Conservation (phyloP, 345 rosid species). For the Salix suchowensis region DNA sequence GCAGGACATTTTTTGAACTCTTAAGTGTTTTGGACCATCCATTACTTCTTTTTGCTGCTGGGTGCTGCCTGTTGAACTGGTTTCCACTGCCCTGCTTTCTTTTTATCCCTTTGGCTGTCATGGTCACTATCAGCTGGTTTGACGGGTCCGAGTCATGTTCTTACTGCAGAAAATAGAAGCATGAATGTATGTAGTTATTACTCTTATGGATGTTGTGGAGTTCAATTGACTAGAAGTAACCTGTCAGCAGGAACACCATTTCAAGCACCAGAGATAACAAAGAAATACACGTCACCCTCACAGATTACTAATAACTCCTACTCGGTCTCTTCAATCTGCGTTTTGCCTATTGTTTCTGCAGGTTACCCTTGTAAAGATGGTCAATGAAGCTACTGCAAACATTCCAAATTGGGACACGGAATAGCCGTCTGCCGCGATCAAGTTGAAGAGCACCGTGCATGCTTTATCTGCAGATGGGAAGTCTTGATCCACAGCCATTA, state of each 20-base stretch:
- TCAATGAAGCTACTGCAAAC: slow-evolving; percentile 68
- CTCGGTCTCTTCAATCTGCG: background rate
- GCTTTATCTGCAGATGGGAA: background rate
- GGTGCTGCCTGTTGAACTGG: background rate
- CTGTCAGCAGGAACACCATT: background rate
- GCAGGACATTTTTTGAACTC: too few species aligned
- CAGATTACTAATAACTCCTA: background rate
- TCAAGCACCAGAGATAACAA: background rate
- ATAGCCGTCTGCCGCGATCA: background rate
- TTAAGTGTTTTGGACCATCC: too few species aligned
- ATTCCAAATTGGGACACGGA: slow-evolving; percentile 51
- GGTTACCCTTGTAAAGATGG: slow-evolving; percentile 60
- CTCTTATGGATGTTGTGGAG: background rate
- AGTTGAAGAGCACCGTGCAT: background rate
- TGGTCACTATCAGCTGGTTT: background rate
- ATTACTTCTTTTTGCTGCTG: too few species aligned
- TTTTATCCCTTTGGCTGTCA: background rate
- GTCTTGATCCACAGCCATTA: background rate
- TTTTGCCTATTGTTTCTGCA: slow-evolving; percentile 16
- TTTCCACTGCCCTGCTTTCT: background rate
- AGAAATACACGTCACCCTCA: background rate
- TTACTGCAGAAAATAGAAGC: background rate
- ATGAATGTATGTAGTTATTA: background rate
- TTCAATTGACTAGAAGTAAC: background rate
- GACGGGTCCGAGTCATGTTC: background rate